Conservation (phyloP, 208 protist genomes). For the Leishmania arabica region DNA sequence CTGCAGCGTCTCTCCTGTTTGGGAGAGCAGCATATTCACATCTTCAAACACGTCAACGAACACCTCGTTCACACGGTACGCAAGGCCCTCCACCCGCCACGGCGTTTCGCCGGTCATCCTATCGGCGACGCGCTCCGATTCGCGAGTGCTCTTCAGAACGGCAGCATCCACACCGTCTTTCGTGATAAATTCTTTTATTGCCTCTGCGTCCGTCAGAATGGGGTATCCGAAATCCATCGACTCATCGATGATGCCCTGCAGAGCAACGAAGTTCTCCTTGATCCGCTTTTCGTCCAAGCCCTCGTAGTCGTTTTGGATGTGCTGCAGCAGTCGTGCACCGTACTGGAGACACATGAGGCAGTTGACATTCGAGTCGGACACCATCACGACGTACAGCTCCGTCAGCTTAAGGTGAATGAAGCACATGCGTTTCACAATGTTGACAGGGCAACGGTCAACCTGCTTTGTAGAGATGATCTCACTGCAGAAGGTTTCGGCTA, state of each 20-base stretch:
- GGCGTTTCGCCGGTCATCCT: slow-evolving; percentile 91
- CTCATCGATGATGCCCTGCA: slow-evolving; percentile 99
- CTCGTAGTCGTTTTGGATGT: slow-evolving; percentile 94
- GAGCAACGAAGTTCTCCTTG: slow-evolving; percentile 96
- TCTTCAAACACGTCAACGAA: slow-evolving; percentile 98
- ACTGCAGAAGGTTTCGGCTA: slow-evolving; percentile 90
- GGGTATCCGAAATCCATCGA: slow-evolving; percentile 99
- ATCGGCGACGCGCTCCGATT: slow-evolving; percentile 66
- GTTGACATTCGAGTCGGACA: slow-evolving; percentile 93
- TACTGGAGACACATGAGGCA: slow-evolving; percentile 86
- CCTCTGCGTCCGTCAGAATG: slow-evolving; percentile 88
- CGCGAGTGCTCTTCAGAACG: slow-evolving; percentile 45
- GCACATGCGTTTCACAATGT: slow-evolving; percentile 81
- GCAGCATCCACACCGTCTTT: slow-evolving; percentile 58
- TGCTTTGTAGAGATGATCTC: slow-evolving; percentile 76
- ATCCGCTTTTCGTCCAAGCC: slow-evolving; percentile 93
- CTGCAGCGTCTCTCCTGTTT: slow-evolving; percentile 91
- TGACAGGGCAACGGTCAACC: slow-evolving; percentile 86
- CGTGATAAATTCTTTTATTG: slow-evolving; percentile 93
- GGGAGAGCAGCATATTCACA: slow-evolving; percentile 96
- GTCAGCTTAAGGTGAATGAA: slow-evolving; percentile 92
- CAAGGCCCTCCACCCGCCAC: slow-evolving; percentile 94
- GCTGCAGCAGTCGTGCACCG: slow-evolving; percentile 80
- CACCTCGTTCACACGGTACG: slow-evolving; percentile 97
- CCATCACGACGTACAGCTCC: slow-evolving; percentile 95